Percentiles rank a stretch among this genome's conserved stretches.
phyloP scores from a whole-genome alignment of 1,284 basidiomycete species.

The Tilletia horrida region DNA sequence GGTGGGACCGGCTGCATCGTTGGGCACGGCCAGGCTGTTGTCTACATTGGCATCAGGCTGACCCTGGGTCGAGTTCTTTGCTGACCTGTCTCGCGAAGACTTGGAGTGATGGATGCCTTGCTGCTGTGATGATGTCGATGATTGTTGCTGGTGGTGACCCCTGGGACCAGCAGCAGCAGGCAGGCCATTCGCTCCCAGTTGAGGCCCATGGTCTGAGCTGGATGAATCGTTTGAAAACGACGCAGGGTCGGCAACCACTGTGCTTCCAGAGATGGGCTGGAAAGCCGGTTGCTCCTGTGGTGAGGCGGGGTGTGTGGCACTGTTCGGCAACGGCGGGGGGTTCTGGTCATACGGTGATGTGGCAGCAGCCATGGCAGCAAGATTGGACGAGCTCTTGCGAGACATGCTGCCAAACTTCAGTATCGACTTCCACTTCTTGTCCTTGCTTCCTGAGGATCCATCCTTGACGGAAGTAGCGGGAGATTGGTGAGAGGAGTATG shows the following conservation, averaged over 20 bases:
- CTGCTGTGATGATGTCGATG: background rate
- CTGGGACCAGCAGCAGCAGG: background rate
- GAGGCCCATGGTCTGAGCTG: slow-evolving; percentile 31
- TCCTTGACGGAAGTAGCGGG: slow-evolving; percentile 13
- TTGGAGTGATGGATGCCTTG: slow-evolving; percentile 13
- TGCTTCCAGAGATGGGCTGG: slow-evolving; percentile 39
- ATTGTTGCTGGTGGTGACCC: background rate
- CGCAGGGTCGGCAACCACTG: slow-evolving; percentile 43
- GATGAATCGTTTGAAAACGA: slow-evolving; percentile 48
- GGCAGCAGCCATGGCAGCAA: slow-evolving; percentile 4
- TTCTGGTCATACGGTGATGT: background rate
- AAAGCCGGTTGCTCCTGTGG: slow-evolving; percentile 21
- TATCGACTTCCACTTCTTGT: slow-evolving; percentile 53
- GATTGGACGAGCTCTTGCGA: slow-evolving; percentile 33
- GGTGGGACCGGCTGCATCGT: slow-evolving; percentile 12
- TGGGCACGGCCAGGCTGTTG: background rate
- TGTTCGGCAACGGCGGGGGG: background rate
- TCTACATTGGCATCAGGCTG: background rate
- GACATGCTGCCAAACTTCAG: slow-evolving; percentile 49
- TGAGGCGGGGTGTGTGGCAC: background rate
- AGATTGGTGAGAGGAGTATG: background rate
- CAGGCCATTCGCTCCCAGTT: background rate
- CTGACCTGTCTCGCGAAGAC: slow-evolving; percentile 17
- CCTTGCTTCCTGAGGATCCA: slow-evolving; percentile 25
- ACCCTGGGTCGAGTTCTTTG: background rate